Evolutionary conservation across 2,329 filamentous ascomycete genomes (phyloP), one percentile per base, ranked within the genome.

Genomic region (Epichloe elymi): DNA sequence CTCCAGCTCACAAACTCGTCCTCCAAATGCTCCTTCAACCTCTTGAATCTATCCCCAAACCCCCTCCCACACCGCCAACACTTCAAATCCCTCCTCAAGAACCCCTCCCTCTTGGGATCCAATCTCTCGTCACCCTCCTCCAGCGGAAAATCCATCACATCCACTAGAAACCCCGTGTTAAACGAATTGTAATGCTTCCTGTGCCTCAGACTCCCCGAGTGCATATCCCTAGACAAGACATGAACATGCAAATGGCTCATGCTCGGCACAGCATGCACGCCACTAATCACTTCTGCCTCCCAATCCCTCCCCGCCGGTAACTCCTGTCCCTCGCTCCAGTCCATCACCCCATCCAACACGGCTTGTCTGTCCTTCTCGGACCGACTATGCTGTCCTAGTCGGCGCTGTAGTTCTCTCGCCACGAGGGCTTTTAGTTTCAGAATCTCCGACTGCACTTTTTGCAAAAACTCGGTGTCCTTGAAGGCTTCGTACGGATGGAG

Each of bases 231-330:
- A 39, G 86, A 88, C 52, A 97, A 69, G 33, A 97, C 80, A 66
- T 98, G 93, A 4, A 97, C 74, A 67, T 98, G 93, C 50, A 97
- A 64, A 65, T 97, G 88, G 56, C 79, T 83, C 93, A 98, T 97
- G 51, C 85, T 90, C 3, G 93, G 93, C 58, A 84, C 80, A 3
- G 88, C 85, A 68, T 98, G 93, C 7, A 95, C 78, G 14, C 93
- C 93, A 19, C 82, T 77, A 47, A 79, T 77, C 46, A 97, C 75
- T 26, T 93, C 88, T 12, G 71, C 70, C 40, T 72, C 68, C 87
- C 89, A 97, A 67, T 96, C 82, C 23, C 91, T 89, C 90, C 0
- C 62, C 23, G 6, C 55, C 0, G 89, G 89, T 8, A 90, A 69
- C 42, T 35, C 39, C 40, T 15, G 39, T n/a, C 30, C 65, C n/a